These are phyloP conservation scores for Aquanectria penicillioides DNA, from an alignment of 2,329 filamentous ascomycete species.

Conservation along the genomic window DNA sequence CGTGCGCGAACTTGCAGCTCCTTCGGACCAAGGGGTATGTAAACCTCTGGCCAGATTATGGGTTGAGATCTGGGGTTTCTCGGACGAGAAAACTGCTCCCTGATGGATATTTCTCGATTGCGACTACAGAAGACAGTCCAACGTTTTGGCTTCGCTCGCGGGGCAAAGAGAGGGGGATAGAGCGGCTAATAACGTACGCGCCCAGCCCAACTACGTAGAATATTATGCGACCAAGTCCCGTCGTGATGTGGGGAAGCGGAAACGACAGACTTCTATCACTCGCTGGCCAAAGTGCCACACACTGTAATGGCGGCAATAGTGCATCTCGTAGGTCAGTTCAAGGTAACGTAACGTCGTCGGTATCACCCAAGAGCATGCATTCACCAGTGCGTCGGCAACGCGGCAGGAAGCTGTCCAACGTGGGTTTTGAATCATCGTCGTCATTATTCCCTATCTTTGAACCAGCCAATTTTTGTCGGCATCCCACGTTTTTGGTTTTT, in stretches of 20 bases:
- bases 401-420: background rate
- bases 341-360: conserved; percentile 36
- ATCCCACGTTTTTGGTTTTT: background rate
- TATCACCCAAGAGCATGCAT: conserved; percentile 11
- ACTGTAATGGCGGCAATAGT: conserved; percentile 21
- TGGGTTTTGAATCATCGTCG: conserved; percentile 5
- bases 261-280: conserved; percentile 7
- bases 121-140: conserved; percentile 8
- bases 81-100: conserved; percentile 13
- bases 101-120: conserved; percentile 9
- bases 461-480: background rate
- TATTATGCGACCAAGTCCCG: conserved; percentile 11
- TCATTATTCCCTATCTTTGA: conserved; percentile 8
- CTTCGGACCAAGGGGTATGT: conserved; percentile 26
- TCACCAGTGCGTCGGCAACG: background rate
- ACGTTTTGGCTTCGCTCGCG: background rate
- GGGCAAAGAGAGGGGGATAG: conserved; percentile 4
- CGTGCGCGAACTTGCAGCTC: conserved; percentile 6
- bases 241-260: conserved; percentile 35
- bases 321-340: background rate
- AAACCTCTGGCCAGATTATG: background rate
- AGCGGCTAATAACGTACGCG: conserved; percentile 22
- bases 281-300: conserved; percentile 24
- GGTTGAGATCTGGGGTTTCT: conserved; percentile 27
- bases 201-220: background rate